Evolutionary conservation across 495 filamentous ascomycete genomes (phyloP), one percentile per base, ranked within the genome.

Genomic region (Delitschia confertaspora): DNA sequence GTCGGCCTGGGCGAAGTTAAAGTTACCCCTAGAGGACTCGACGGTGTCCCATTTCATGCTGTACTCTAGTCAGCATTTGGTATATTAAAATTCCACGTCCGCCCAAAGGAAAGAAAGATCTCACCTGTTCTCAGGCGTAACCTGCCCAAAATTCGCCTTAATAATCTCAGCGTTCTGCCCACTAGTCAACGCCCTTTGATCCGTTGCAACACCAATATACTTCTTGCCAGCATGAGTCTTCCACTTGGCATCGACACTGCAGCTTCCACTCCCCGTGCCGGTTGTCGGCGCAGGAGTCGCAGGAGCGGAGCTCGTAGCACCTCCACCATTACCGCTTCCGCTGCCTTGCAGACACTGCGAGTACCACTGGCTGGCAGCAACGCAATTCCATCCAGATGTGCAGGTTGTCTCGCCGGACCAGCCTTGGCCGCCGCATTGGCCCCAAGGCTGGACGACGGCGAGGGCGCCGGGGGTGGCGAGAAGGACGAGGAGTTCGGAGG

Each of bases 31-130:
- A n/a, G 60, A 60, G 14, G 62, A 50, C 55, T 79, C 64, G 35
- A 68, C 68, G 25, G 66, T 45, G 50, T 75, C 68, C 73, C 71
- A 79, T 62, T 79, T 78, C 73, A 80, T 77, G 61, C 65, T 73
- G 8, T 18, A 17, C 17, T 10, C 4, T 7, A 8, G 13, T 45
- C 10, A 33, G 39, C 7, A 33, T 11, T 34, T 6, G 16, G n/a
- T 20, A 26, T 6, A 14, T 38, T 6, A 6, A 6, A 20, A 14
- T 21, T 23, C 4, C 8, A 5, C 17, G 6, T 40, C 19, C 16
- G 6, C 10, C n/a, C 11, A 11, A 29, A 24, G 17, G 22, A 19
- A 19, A n/a, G 14, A 22, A 1, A 21, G 19, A 47, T 8, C 45
- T 3, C 29, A 45, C 49, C 34, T 49, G 66, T 81, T 81, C 69